Evolutionary conservation across 768 basidiomycete genomes (phyloP).

Genomic region (button mushroom (Agaricus bisporus)): DNA sequence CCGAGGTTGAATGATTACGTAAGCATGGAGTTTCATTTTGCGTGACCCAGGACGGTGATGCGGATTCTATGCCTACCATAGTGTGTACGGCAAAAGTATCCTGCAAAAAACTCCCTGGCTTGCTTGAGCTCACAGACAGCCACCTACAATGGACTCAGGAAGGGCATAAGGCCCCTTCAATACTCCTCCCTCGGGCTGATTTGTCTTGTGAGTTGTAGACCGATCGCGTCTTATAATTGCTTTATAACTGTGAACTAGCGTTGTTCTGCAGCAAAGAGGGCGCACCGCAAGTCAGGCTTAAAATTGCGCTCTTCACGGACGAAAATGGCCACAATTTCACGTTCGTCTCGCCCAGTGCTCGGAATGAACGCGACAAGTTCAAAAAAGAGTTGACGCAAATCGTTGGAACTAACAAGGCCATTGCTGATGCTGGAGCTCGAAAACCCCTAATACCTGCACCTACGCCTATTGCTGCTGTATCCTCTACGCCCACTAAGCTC

Average conservation of each 20-base stretch:
- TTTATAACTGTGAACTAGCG: slow-evolving; percentile 33
- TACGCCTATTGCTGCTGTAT: slow-evolving; percentile 22
- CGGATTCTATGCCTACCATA: slow-evolving; percentile 51
- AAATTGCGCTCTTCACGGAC: slow-evolving; percentile 62
- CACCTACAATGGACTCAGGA: slow-evolving; percentile 80
- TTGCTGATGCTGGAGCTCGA: slow-evolving; percentile 19
- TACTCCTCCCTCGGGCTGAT: slow-evolving; percentile 56
- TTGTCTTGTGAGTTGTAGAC: slow-evolving; percentile 48
- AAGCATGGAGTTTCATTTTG: slow-evolving; percentile 15
- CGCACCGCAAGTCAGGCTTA: slow-evolving; percentile 72
- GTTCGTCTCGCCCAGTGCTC: slow-evolving; percentile 62
- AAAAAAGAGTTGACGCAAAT: slow-evolving; percentile 74
- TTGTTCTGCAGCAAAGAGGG: slow-evolving; percentile 85
- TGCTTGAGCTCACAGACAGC: slow-evolving; percentile 66
- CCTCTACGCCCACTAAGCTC: slow-evolving; percentile 14
- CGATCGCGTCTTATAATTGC: slow-evolving; percentile 10
- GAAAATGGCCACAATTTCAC: slow-evolving; percentile 80
- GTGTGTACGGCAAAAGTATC: slow-evolving; percentile 70
- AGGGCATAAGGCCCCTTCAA: slow-evolving; percentile 56
- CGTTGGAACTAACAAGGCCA: slow-evolving; percentile 65
- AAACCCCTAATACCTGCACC: slow-evolving; percentile 4
- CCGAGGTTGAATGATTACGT: slow-evolving; percentile 16
- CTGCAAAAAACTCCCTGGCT: slow-evolving; percentile 78
- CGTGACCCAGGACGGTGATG: slow-evolving; percentile 1
- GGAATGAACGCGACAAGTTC: slow-evolving; percentile 74